phyloP scores from a whole-genome alignment of 116 monocot species.

The Thalassia testudinum region DNA sequence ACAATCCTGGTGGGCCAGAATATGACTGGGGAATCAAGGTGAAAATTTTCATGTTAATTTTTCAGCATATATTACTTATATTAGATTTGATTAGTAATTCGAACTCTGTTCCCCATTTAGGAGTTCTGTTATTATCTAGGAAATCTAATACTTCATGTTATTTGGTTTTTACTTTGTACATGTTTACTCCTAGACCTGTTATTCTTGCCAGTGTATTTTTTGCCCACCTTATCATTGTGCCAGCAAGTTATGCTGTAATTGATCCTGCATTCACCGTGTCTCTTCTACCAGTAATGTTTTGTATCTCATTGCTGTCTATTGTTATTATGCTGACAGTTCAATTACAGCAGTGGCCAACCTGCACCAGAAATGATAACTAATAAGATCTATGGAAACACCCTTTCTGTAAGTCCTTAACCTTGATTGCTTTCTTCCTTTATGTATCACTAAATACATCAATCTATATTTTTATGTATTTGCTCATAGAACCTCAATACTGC shows the following conservation, averaged over 20 bases:
- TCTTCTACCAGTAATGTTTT: no score
- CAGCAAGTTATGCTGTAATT: no score
- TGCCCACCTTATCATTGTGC: no score
- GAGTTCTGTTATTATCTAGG: not conserved
- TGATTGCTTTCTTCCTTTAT: no score
- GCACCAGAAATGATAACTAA: conserved; percentile 91
- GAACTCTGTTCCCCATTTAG: not conserved
- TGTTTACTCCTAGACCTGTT: no score
- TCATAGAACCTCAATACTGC: no score
- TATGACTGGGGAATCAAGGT: conserved; percentile 99
- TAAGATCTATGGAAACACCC: conserved; percentile 91
- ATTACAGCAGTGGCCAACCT: conserved; percentile 95
- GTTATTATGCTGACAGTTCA: conserved; percentile 41
- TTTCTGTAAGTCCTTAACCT: conserved; percentile 39
- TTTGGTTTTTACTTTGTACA: conserved; percentile 3
- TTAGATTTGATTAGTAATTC: no score
- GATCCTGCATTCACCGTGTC: no score
- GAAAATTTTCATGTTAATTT: conserved; percentile 1
- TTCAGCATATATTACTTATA: not conserved
- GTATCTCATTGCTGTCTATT: not conserved
- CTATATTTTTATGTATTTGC: no score
- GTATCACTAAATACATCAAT: no score
- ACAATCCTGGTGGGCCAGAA: conserved; percentile 97
- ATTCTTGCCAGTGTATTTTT: no score
- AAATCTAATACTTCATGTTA: no score